Evolutionary conservation across 768 basidiomycete species (phyloP), one percentile per base, ranked within the genome.

Genomic region (Psilocybe azurescens): DNA sequence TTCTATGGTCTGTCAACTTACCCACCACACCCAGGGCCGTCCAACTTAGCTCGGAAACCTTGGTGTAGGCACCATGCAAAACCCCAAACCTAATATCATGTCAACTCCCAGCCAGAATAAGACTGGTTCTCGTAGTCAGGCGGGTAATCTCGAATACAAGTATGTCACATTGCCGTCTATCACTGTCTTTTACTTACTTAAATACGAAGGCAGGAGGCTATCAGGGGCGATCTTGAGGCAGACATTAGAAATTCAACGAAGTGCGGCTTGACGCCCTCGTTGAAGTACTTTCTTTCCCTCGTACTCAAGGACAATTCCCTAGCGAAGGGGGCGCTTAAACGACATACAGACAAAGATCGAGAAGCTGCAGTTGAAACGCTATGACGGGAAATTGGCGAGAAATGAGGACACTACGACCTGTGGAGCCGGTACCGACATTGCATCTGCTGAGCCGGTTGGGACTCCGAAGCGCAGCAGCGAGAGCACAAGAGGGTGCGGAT

Each of bases 231-330:
- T 8, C 44, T 60, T 32, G 32, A 46, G 1, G 13, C 39, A 2
- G 59, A 60, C 29, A 29, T 48, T n/a, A n/a, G 11, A 2, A 60
- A 53, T 13, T 20, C 53, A 20, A 48, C 13, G n/a, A 55, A 55
- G 47, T 61, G 60, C 28, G 29, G 30, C 24, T 48, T 49, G 52
- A 60, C 20, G 3, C 30, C 30, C 9, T 24, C 53, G 9, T 6
- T 53, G 2, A 36, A 53, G 16, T 55, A 61, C n/a, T 55, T 55
- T 61, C n/a, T 55, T n/a, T 61, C 53, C 47, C 10, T 48, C 7
- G 9, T 30, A 30, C 29, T 61, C 30, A 24, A 55, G n/a, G 6
- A 8, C 5, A 11, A 56, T 10, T 32, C 29, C 30, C 3, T 13
- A 14, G 44, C 47, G 3, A 61, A 38, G 44, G 20, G 5, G 5